A percentile compares a stretch with the other conserved stretches of the same genome.
These are phyloP conservation scores for Globisporangium polare DNA, from an alignment of 352 stramenopile species.

Conservation along the genomic window DNA sequence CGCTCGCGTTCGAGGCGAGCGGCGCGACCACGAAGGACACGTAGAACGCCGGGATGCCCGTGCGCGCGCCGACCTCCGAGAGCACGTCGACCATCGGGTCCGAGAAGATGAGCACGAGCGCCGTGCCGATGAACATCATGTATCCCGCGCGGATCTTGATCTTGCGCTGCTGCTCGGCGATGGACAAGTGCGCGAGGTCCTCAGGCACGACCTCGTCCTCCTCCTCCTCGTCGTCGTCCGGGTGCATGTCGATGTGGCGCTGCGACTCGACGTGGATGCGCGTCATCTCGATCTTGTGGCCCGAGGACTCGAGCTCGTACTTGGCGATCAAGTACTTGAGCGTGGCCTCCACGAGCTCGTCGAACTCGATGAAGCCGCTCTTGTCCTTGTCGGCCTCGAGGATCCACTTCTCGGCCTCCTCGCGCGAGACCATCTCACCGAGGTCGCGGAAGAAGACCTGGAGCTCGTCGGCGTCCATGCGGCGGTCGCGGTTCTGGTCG, in stretches of 20 bases:
- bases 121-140: constrained; percentile 93
- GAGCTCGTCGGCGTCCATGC: constrained; percentile 92
- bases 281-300: constrained; percentile 51
- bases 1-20: constrained; percentile 97
- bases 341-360: constrained; percentile 92
- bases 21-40: constrained; percentile 97
- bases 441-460: constrained; percentile 93
- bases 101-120: constrained; percentile 93
- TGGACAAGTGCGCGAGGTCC: constrained; percentile 90
- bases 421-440: constrained; percentile 79
- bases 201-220: constrained; percentile 94
- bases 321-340: constrained; percentile 83
- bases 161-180: constrained; percentile 93
- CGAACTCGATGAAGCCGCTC: constrained; percentile 90
- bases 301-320: constrained; percentile 58
- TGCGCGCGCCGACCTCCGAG: constrained; percentile 89
- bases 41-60: constrained; percentile 95
- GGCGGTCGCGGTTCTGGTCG: constrained; percentile 88
- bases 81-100: constrained; percentile 99
- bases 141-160: constrained; percentile 94
- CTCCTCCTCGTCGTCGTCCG: constrained; percentile 79
- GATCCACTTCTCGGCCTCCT: constrained; percentile 86
- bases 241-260: constrained; percentile 30
- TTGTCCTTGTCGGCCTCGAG: constrained; percentile 89
- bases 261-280: constrained; percentile 41